phyloP scores from a whole-genome alignment of 1,139 yeast species.

The Scheffersomyces lignicola region DNA sequence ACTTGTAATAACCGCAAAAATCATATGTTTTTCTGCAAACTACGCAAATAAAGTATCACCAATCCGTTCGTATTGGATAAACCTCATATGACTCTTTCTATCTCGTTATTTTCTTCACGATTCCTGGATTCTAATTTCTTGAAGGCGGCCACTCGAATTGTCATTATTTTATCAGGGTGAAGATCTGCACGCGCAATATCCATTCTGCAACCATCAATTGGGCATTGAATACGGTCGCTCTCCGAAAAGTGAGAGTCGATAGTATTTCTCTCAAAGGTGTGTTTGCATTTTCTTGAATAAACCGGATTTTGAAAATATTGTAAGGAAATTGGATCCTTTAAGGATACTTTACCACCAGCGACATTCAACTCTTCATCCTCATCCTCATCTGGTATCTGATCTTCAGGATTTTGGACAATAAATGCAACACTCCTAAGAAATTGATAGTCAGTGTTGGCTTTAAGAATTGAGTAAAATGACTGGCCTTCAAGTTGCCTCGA shows the following conservation, averaged over 20 bases:
- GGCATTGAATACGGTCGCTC: slow-evolving; percentile 34
- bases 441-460: slow-evolving; percentile 15
- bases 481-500: not conserved
- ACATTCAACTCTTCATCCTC: slow-evolving; percentile 60
- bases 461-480: not conserved
- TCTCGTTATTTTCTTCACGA: not conserved
- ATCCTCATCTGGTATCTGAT: slow-evolving; percentile 40
- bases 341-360: slow-evolving; percentile 65
- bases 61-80: no score
- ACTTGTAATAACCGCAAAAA: no score
- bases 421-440: slow-evolving; percentile 27
- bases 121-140: slow-evolving; percentile 7
- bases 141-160: slow-evolving; percentile 45
- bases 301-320: slow-evolving; percentile 53
- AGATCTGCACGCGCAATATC: slow-evolving; percentile 29
- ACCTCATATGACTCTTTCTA: slow-evolving; percentile 3
- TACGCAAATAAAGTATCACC: no score
- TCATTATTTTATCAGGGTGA: slow-evolving; percentile 48
- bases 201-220: slow-evolving; percentile 49
- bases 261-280: slow-evolving; percentile 56
- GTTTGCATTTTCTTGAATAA: slow-evolving; percentile 54
- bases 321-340: slow-evolving; percentile 65
- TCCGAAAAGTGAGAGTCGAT: slow-evolving; percentile 29
- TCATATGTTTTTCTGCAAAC: no score
- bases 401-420: slow-evolving; percentile 38